Conservation (phyloP, 768 basidiomycete species). For the Hypholoma sublateritium region DNA sequence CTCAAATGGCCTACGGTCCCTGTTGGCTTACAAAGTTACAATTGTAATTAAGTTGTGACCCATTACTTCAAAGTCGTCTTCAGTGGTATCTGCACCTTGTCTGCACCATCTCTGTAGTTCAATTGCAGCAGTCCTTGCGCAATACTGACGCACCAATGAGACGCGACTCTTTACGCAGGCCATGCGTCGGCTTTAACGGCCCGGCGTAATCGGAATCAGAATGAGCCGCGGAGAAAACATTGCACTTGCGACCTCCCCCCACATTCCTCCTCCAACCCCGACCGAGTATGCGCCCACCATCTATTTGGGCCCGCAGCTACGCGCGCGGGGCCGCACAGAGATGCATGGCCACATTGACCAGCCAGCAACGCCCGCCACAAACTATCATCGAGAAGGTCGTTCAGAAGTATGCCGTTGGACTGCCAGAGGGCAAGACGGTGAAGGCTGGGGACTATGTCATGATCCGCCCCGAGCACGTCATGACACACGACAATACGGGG, state of each 20-base stretch:
- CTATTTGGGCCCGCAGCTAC: conserved; percentile 20
- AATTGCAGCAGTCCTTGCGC: too few species aligned
- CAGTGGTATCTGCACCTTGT: too few species aligned
- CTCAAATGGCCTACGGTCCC: too few species aligned
- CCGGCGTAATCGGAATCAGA: conserved; percentile 1
- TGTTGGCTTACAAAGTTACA: too few species aligned
- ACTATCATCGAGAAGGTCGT: conserved; percentile 97
- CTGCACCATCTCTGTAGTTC: too few species aligned
- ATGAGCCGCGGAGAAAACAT: background rate
- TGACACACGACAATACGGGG: conserved; percentile 98
- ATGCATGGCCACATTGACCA: conserved; percentile 26
- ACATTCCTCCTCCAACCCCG: background rate
- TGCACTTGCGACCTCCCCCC: background rate
- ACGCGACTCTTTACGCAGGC: background rate
- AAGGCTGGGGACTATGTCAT: conserved; percentile 99
- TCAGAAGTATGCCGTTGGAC: conserved; percentile 92
- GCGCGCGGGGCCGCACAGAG: conserved; percentile 16
- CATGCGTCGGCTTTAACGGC: conserved; percentile 2
- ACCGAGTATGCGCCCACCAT: conserved; percentile 22
- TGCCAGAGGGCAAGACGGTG: conserved; percentile 76
- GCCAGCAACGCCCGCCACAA: conserved; percentile 51
- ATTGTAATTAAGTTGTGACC: too few species aligned
- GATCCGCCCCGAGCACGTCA: conserved; percentile 97
- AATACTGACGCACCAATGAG: too few species aligned
- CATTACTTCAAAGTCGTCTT: too few species aligned